These are phyloP conservation scores for Trichoderma sp. DNA, from an alignment of 2,329 filamentous ascomycete species.

Conservation along the genomic window DNA sequence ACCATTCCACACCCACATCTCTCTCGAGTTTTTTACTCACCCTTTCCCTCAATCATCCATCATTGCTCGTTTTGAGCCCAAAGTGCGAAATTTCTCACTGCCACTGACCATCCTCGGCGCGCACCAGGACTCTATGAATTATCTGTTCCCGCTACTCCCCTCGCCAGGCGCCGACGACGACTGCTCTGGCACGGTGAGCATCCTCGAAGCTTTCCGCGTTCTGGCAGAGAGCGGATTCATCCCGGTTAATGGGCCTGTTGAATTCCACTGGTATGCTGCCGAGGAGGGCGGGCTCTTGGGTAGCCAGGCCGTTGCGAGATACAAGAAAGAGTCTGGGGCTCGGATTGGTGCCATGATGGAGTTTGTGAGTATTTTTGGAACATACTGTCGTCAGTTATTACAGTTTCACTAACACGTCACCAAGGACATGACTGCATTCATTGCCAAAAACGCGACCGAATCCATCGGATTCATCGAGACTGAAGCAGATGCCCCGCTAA, in stretches of 20 bases:
- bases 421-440: slow-evolving; percentile 42
- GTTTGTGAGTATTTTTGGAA: slow-evolving; percentile 50
- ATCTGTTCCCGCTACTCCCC: slow-evolving; percentile 65
- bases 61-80: slow-evolving; percentile 62
- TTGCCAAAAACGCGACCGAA: slow-evolving; percentile 38
- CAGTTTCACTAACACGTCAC: slow-evolving; percentile 46
- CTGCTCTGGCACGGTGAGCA: slow-evolving; percentile 69
- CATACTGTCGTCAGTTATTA: not conserved
- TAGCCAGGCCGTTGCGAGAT: slow-evolving; percentile 66
- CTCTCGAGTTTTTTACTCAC: slow-evolving; percentile 54
- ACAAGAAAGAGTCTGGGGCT: slow-evolving; percentile 60
- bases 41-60: slow-evolving; percentile 69
- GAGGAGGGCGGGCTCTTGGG: slow-evolving; percentile 67
- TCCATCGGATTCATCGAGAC: slow-evolving; percentile 41
- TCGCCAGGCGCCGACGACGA: slow-evolving; percentile 75
- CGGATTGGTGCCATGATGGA: slow-evolving; percentile 74
- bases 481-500: slow-evolving; percentile 36
- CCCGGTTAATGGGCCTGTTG: slow-evolving; percentile 48
- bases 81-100: slow-evolving; percentile 32
- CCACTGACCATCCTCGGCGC: slow-evolving; percentile 52
- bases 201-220: slow-evolving; percentile 68
- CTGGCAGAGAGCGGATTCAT: slow-evolving; percentile 48
- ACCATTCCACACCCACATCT: slow-evolving; percentile 33
- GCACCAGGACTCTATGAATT: slow-evolving; percentile 73
- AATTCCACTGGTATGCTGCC: slow-evolving; percentile 80